These are phyloP conservation scores for Ogataea siamensis DNA, from an alignment of 805 yeast species.

Conservation along the genomic window DNA sequence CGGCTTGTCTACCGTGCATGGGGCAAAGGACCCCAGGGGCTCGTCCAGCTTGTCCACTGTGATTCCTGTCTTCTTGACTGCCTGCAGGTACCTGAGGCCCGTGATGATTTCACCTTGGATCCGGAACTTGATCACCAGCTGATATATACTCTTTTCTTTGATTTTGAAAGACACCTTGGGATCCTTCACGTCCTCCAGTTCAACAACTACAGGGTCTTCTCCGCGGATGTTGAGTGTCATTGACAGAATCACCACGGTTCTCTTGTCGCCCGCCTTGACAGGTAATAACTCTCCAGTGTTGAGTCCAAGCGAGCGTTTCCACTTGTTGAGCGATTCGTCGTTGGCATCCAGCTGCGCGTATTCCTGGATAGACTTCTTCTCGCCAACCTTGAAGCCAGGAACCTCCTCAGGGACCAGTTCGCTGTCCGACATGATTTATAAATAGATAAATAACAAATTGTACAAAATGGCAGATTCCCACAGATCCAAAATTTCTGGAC, in stretches of 20 bases:
- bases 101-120: conserved; percentile 84
- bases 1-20: conserved; percentile 79
- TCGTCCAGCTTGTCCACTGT: conserved; percentile 83
- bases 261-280: conserved; percentile 64
- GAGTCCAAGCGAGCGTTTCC: conserved; percentile 88
- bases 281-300: conserved; percentile 57
- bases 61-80: conserved; percentile 82
- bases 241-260: conserved; percentile 77
- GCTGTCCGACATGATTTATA: conserved; percentile 35
- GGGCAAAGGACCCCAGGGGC: conserved; percentile 88
- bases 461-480: neutral
- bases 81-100: conserved; percentile 82
- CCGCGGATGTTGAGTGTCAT: conserved; percentile 71
- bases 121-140: conserved; percentile 69
- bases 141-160: conserved; percentile 75
- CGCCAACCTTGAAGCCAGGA: conserved; percentile 62
- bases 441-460: neutral
- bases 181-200: conserved; percentile 55
- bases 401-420: conserved; percentile 62
- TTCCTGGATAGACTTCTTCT: conserved; percentile 79
- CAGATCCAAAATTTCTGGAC: conserved; percentile 1
- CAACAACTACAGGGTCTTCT: conserved; percentile 63
- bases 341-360: conserved; percentile 82
- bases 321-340: conserved; percentile 84
- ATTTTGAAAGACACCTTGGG: conserved; percentile 64